Evolutionary conservation across 163 green algal species (phyloP).

Genomic region (Scenedesmus sp.): DNA sequence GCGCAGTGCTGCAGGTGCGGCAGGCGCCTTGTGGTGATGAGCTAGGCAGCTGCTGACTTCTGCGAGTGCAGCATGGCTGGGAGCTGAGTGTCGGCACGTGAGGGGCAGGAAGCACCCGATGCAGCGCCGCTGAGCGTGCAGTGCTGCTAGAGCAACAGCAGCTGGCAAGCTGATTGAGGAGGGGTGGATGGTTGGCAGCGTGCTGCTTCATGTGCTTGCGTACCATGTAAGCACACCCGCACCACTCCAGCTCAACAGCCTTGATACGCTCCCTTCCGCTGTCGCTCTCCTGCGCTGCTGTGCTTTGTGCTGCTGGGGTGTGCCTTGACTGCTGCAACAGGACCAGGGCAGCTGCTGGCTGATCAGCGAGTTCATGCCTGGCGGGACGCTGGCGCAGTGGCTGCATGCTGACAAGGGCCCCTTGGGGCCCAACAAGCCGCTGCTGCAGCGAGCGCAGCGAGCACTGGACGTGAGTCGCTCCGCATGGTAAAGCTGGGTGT

Average conservation of each 20-base stretch:
- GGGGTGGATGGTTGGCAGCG: background rate
- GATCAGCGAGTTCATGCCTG: constrained; percentile 69
- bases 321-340: too few species aligned
- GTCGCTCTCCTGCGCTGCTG: background rate
- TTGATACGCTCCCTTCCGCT: too few species aligned
- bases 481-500: background rate
- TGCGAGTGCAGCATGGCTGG: too few species aligned
- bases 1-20: constrained; percentile 64
- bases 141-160: background rate
- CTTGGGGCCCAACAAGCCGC: constrained; percentile 48
- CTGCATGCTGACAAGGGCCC: constrained; percentile 56
- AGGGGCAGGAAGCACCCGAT: background rate
- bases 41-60: too few species aligned
- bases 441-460: constrained; percentile 74
- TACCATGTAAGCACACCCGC: too few species aligned
- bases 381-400: constrained; percentile 62
- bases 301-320: too few species aligned
- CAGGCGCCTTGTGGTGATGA: too few species aligned
- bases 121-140: background rate
- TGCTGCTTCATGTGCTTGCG: background rate
- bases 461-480: constrained; percentile 68
- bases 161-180: background rate
- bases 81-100: too few species aligned
- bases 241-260: too few species aligned
- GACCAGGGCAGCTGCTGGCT: constrained; percentile 57